Percentiles rank a stretch among this genome's conserved stretches.
Conservation (phyloP, 2,329 filamentous ascomycete species). For the Podosphaera aphanis region DNA sequence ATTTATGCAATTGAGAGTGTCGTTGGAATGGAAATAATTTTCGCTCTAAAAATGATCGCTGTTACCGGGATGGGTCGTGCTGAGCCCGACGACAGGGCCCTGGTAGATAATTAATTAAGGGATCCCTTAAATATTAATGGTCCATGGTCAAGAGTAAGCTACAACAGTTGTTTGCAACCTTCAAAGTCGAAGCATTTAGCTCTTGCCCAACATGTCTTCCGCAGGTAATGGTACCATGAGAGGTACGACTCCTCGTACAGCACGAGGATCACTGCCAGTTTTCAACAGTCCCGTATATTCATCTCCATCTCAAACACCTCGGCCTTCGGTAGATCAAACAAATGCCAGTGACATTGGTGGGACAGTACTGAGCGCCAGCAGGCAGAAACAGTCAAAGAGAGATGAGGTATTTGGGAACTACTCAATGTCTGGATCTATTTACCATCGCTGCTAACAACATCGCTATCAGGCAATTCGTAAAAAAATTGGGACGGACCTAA, state of each 20-base stretch:
- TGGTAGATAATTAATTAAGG: no score
- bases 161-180: no score
- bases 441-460: no score
- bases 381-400: conserved; percentile 88
- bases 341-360: conserved; percentile 25
- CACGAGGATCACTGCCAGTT: conserved; percentile 30
- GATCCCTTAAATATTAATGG: no score
- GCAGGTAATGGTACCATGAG: conserved; percentile 35
- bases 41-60: no score
- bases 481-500: conserved; percentile 93
- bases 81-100: no score
- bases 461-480: conserved; percentile 61
- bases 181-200: not conserved
- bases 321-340: conserved; percentile 41
- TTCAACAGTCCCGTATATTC: conserved; percentile 31
- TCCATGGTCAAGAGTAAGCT: no score
- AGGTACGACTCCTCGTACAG: conserved; percentile 40
- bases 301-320: conserved; percentile 38
- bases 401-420: conserved; percentile 56
- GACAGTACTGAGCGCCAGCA: conserved; percentile 71
- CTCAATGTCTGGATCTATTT: conserved; percentile 2
- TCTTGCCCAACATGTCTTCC: conserved; percentile 12
- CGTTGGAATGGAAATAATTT: no score
- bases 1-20: no score
- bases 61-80: no score